Evolutionary conservation across 768 basidiomycete genomes (phyloP).

Genomic region (Leccinum broughii): DNA sequence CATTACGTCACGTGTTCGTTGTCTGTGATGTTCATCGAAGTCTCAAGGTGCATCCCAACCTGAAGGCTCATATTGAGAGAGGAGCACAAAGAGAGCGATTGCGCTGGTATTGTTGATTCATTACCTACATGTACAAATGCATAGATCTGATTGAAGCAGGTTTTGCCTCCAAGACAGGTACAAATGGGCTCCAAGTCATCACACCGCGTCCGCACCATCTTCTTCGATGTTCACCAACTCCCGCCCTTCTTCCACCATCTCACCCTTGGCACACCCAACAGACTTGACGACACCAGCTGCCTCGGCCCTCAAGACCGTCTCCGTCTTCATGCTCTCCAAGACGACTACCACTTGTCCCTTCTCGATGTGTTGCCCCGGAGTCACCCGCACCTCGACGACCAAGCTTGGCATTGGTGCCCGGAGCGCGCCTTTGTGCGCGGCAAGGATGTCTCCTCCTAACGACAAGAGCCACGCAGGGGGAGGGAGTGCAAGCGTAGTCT

Average conservation of each 20-base stretch:
- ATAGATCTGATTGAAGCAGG: no score
- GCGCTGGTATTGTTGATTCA: no score
- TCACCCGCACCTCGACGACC: constrained; percentile 85
- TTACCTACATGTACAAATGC: no score
- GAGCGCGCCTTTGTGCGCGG: constrained; percentile 60
- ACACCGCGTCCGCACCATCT: constrained; percentile 25
- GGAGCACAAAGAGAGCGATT: no score
- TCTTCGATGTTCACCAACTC: constrained; percentile 72
- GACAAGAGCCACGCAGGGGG: constrained; percentile 71
- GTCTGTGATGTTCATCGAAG: no score
- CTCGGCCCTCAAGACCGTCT: constrained; percentile 80
- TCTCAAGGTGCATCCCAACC: no score
- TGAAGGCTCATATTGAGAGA: no score
- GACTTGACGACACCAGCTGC: constrained; percentile 66
- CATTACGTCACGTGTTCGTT: no score
- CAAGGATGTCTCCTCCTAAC: constrained; percentile 58
- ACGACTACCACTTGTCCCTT: constrained; percentile 81
- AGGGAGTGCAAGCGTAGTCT: constrained; percentile 66
- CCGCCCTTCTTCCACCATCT: constrained; percentile 88
- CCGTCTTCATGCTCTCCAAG: constrained; percentile 97
- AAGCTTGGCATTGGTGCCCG: constrained; percentile 92
- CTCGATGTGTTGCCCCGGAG: constrained; percentile 73
- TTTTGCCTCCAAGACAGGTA: no score
- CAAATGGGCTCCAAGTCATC: background rate
- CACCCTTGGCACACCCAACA: constrained; percentile 78